A percentile compares a stretch with the other conserved stretches of the same genome.
Evolutionary conservation across 495 filamentous ascomycete species (phyloP).

Genomic region (Neurospora tetrasperma): DNA sequence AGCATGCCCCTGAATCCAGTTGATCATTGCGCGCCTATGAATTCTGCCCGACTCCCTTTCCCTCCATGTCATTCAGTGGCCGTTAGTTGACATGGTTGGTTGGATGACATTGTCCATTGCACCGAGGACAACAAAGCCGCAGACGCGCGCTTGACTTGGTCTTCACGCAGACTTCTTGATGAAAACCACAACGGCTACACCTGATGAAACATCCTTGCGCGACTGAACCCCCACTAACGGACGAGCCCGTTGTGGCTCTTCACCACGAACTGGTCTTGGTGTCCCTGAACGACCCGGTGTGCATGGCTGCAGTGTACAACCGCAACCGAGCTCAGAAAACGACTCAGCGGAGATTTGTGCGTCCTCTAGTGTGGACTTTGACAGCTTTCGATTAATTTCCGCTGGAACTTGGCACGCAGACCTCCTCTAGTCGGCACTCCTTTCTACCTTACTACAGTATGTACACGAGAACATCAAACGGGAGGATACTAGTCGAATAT

Average conservation of each 20-base stretch:
- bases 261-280: not conserved
- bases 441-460: not conserved
- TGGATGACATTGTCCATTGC: not conserved
- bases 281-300: not conserved
- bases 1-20: not conserved
- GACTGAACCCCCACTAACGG: not conserved
- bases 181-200: not conserved
- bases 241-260: not conserved
- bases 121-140: not conserved
- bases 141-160: not conserved
- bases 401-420: conserved; percentile 1
- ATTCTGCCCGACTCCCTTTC: no score
- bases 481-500: not conserved
- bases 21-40: not conserved
- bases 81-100: not conserved
- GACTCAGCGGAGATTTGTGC: not conserved
- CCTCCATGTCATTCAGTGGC: not conserved
- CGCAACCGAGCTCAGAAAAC: not conserved
- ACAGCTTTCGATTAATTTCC: not conserved
- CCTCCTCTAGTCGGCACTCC: not conserved
- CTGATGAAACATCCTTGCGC: not conserved
- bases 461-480: not conserved
- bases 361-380: not conserved
- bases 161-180: not conserved
- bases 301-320: not conserved